phyloP scores from a whole-genome alignment of 257 asterid genomes.

The Coffea eugenioides region DNA sequence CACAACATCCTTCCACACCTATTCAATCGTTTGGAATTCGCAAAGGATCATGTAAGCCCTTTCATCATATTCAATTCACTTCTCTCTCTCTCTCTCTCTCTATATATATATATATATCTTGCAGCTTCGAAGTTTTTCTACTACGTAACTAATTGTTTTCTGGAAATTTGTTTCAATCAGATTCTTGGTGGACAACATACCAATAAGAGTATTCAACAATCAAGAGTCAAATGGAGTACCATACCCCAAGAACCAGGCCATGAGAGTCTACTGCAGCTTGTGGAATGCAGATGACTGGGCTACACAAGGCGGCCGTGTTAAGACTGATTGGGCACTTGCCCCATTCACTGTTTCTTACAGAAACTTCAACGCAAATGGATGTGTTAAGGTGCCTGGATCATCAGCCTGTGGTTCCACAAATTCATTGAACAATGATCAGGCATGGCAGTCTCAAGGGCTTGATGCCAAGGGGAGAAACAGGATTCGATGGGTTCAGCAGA shows the following conservation, averaged over 20 bases:
- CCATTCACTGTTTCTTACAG: conserved; percentile 50
- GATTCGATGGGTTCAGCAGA: conserved; percentile 49
- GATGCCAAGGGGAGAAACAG: conserved; percentile 39
- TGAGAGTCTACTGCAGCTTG: conserved; percentile 53
- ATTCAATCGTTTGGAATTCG: conserved; percentile 42
- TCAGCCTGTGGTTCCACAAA: conserved; percentile 9
- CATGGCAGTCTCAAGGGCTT: conserved; percentile 38
- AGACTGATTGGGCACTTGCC: conserved; percentile 51
- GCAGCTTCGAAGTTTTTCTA: too few relatives aligned
- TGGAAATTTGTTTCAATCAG: conserved; percentile 22
- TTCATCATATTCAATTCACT: too few relatives aligned
- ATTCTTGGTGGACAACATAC: conserved; percentile 49
- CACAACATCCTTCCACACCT: conserved; percentile 33
- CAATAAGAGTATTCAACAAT: conserved; percentile 50
- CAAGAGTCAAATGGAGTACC: conserved; percentile 35
- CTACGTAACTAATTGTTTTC: too few relatives aligned
- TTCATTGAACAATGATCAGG: conserved; percentile 10
- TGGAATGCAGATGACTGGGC: conserved; percentile 67
- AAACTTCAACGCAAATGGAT: conserved; percentile 38
- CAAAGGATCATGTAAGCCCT: conserved; percentile 30
- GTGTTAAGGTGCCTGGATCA: conserved; percentile 22
- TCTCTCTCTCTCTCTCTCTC: background rate
- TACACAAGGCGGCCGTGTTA: conserved; percentile 52
- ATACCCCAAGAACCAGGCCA: conserved; percentile 41
- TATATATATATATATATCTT: too few relatives aligned